Conservation (phyloP, 225 moss, liverwort and hornwort genomes). For the Climacium dendroides region DNA sequence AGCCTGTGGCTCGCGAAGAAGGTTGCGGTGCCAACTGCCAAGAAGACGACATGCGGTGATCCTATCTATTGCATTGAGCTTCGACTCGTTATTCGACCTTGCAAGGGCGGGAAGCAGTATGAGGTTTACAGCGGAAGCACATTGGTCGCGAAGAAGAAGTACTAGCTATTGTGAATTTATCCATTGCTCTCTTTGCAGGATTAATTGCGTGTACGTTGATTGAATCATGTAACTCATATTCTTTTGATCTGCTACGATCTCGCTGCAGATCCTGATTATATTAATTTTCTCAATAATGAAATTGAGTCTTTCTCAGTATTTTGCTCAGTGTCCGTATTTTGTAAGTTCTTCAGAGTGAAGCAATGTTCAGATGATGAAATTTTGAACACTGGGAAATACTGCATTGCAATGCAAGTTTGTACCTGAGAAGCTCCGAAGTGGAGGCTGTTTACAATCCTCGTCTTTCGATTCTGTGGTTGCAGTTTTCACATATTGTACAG, state of each 20-base stretch:
- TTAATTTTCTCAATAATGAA: background rate
- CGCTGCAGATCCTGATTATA: background rate
- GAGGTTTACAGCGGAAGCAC: background rate
- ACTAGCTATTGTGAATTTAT: background rate
- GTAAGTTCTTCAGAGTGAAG: background rate
- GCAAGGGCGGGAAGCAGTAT: background rate
- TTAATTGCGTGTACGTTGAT: background rate
- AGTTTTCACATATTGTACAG: no score
- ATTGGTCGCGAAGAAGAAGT: background rate
- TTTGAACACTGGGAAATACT: no score
- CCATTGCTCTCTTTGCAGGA: background rate
- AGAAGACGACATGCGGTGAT: background rate
- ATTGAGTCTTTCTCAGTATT: background rate
- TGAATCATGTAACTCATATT: background rate
- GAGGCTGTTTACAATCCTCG: background rate
- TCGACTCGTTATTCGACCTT: background rate
- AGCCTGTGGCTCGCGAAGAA: background rate
- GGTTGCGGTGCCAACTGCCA: background rate
- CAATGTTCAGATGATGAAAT: background rate
- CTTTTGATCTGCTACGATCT: background rate
- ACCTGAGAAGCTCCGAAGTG: background rate
- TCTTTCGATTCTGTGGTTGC: background rate
- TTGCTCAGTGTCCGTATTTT: background rate
- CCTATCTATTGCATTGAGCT: background rate
- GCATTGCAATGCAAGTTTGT: background rate